Evolutionary conservation across 345 rosid genomes (phyloP).

Genomic region (Clarkia xantiana): DNA sequence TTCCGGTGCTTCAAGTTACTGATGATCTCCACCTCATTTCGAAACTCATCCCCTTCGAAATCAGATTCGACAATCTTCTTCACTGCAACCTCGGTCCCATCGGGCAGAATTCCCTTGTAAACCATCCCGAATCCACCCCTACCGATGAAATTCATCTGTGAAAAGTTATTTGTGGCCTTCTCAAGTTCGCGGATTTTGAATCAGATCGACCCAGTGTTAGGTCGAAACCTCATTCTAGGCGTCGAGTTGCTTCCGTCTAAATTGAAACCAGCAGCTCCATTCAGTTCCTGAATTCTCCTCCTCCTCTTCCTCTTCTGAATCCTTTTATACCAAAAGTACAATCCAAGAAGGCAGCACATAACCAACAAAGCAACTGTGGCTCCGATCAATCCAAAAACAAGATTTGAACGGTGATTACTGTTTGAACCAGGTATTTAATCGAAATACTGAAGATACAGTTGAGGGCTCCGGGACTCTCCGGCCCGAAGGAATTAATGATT

Average conservation of each 20-base stretch:
- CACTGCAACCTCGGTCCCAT: conserved; percentile 65
- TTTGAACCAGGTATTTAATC: too few species aligned
- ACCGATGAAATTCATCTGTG: too few species aligned
- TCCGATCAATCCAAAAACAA: conserved; percentile 56
- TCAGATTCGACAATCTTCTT: conserved; percentile 65
- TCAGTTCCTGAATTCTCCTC: too few species aligned
- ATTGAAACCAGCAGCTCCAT: conserved; percentile 1
- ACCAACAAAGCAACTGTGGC: conserved; percentile 35
- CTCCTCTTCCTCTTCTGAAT: too few species aligned
- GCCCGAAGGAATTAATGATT: conserved; percentile 51
- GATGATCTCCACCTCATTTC: conserved; percentile 89
- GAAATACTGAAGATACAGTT: conserved; percentile 41
- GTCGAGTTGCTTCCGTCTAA: conserved; percentile 18
- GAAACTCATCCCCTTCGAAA: conserved; percentile 72
- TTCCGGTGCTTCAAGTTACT: too few species aligned
- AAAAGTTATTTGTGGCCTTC: too few species aligned
- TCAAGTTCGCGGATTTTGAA: too few species aligned
- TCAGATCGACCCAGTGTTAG: too few species aligned
- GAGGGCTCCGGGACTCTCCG: conserved; percentile 49
- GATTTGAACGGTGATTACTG: too few species aligned
- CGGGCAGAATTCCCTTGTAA: too few species aligned
- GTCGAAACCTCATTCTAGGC: conserved; percentile 49
- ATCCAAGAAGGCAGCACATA: conserved; percentile 33
- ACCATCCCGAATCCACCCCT: too few species aligned
- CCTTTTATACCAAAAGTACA: conserved; percentile 48